Evolutionary conservation across 2,329 filamentous ascomycete genomes (phyloP).

Genomic region (Thyridium curvatum): DNA sequence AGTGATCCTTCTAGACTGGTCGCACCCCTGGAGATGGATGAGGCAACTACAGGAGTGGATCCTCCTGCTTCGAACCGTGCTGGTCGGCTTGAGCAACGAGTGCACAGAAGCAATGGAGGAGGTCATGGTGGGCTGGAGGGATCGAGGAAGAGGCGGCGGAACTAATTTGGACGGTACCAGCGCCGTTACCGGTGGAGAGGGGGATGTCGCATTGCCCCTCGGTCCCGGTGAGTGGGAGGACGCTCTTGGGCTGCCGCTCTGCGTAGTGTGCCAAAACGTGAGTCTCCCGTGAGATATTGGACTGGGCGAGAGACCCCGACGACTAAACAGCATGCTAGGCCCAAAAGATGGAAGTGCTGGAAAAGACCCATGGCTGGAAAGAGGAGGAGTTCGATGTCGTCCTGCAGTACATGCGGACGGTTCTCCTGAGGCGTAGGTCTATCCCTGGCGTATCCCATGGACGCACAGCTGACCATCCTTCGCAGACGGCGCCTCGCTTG

Average conservation of each 20-base stretch:
- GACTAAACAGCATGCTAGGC: too few species aligned
- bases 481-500: constrained; percentile 73
- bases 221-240: constrained; percentile 94
- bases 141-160: constrained; percentile 62
- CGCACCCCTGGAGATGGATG: constrained; percentile 87
- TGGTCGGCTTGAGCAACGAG: constrained; percentile 66
- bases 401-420: constrained; percentile 84
- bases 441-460: constrained; percentile 6
- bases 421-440: constrained; percentile 77
- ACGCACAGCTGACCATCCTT: constrained; percentile 11
- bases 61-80: constrained; percentile 69
- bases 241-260: constrained; percentile 76
- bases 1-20: constrained; percentile 92
- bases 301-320: too few species aligned
- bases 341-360: constrained; percentile 83
- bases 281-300: too few species aligned
- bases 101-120: constrained; percentile 83
- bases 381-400: constrained; percentile 97
- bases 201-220: constrained; percentile 66
- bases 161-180: constrained; percentile 56
- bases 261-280: constrained; percentile 94
- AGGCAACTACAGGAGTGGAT: constrained; percentile 87
- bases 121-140: constrained; percentile 72
- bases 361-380: constrained; percentile 87
- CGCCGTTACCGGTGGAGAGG: constrained; percentile 50